These are phyloP conservation scores for Hortaea werneckii DNA, from an alignment of 2,329 filamentous ascomycete genomes.

Conservation along the genomic window DNA sequence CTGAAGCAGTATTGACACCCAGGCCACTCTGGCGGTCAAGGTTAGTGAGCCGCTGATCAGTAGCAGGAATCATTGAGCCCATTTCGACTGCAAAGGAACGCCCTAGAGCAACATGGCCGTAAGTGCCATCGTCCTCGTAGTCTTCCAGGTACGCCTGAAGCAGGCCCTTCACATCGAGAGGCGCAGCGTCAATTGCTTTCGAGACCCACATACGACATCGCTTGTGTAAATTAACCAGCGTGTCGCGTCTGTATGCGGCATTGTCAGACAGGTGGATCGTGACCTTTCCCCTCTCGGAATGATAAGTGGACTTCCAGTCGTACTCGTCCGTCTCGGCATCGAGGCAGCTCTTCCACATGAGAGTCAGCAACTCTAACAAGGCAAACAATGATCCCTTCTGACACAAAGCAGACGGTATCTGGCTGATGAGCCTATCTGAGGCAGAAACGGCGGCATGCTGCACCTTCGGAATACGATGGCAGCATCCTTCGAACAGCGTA, in stretches of 20 bases:
- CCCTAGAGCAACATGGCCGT: slow-evolving; percentile 84
- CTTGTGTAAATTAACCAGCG: slow-evolving; percentile 66
- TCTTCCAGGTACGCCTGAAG: slow-evolving; percentile 94
- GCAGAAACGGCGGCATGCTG: slow-evolving; percentile 76
- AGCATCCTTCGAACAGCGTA: slow-evolving; percentile 76
- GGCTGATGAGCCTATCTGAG: slow-evolving; percentile 73
- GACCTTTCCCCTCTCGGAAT: slow-evolving; percentile 66
- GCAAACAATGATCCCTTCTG: slow-evolving; percentile 86
- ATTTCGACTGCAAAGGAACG: slow-evolving; percentile 91
- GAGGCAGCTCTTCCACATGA: slow-evolving; percentile 92
- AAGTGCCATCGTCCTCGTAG: slow-evolving; percentile 81
- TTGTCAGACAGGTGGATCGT: slow-evolving; percentile 89
- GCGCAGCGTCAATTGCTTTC: slow-evolving; percentile 70
- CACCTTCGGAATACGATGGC: slow-evolving; percentile 83
- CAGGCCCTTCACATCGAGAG: slow-evolving; percentile 86
- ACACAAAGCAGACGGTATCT: slow-evolving; percentile 82
- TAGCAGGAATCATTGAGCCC: slow-evolving; percentile 73
- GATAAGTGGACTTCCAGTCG: slow-evolving; percentile 71
- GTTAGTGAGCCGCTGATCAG: slow-evolving; percentile 74
- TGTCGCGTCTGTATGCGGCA: slow-evolving; percentile 69
- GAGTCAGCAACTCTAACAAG: slow-evolving; percentile 76
- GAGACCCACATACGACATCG: slow-evolving; percentile 74
- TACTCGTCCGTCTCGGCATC: slow-evolving; percentile 94
- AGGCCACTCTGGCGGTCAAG: slow-evolving; percentile 65
- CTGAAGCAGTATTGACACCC: slow-evolving; percentile 81